Percentiles rank a stretch among this genome's conserved stretches.
phyloP scores from a whole-genome alignment of 495 filamentous ascomycete species.

The Penicillium cataractarum region DNA sequence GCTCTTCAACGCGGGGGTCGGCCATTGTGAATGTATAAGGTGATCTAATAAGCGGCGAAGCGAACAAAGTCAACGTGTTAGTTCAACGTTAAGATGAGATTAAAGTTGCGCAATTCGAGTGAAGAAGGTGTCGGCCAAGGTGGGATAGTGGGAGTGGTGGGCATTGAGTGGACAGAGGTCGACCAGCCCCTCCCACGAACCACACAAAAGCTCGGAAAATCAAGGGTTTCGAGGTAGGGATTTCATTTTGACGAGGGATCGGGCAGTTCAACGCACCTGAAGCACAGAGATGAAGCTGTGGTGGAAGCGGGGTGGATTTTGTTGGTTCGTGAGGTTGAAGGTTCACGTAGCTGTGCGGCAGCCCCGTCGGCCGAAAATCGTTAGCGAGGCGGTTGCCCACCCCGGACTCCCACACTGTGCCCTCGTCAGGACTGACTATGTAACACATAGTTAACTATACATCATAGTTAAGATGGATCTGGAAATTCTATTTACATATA shows the following conservation, averaged over 20 bases:
- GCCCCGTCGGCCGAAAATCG: slow-evolving; percentile 50
- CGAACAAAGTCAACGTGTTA: not conserved
- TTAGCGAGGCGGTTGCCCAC: slow-evolving; percentile 52
- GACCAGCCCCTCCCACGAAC: slow-evolving; percentile 23
- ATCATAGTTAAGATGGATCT: not conserved
- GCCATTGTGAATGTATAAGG: slow-evolving; percentile 71
- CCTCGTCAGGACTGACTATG: too few species aligned
- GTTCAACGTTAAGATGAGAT: not conserved
- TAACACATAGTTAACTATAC: too few species aligned
- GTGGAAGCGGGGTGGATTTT: slow-evolving; percentile 46
- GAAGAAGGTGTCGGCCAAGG: not conserved
- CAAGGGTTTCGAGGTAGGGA: slow-evolving; percentile 31
- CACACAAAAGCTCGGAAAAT: slow-evolving; percentile 37
- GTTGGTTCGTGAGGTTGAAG: slow-evolving; percentile 43
- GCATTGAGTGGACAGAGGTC: slow-evolving; percentile 8
- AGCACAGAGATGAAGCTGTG: slow-evolving; percentile 38
- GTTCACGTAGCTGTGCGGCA: slow-evolving; percentile 50
- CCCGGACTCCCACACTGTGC: slow-evolving; percentile 40
- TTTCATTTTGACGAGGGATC: slow-evolving; percentile 18
- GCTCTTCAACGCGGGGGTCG: slow-evolving; percentile 96
- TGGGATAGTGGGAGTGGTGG: slow-evolving; percentile 26
- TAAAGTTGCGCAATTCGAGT: slow-evolving; percentile 5
- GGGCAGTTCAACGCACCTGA: slow-evolving; percentile 44
- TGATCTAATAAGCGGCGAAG: slow-evolving; percentile 27
- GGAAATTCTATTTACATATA: too few species aligned